A percentile compares a stretch with the other conserved stretches of the same genome.
phyloP scores from a whole-genome alignment of 2,329 filamentous ascomycete species.

The Alternaria novae-zelandiae region DNA sequence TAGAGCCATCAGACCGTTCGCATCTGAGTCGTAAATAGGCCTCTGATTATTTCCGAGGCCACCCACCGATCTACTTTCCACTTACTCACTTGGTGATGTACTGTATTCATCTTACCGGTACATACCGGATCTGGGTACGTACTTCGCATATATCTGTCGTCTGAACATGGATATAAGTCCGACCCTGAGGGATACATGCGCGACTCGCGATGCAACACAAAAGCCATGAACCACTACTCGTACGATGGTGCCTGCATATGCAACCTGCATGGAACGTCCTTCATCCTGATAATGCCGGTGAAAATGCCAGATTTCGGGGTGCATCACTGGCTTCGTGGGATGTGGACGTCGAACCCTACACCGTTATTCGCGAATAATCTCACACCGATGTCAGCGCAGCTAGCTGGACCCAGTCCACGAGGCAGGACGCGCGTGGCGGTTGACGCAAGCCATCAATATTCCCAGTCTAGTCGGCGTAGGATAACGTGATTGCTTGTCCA shows the following conservation, averaged over 20 bases:
- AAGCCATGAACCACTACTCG: background rate
- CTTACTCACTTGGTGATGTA: background rate
- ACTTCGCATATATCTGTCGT: background rate
- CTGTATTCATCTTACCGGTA: background rate
- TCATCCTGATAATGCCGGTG: background rate
- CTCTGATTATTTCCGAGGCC: background rate
- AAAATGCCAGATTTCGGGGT: background rate
- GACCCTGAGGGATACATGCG: background rate
- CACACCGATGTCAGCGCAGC: slow-evolving; percentile 9
- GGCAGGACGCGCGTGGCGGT: background rate
- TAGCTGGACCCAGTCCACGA: slow-evolving; percentile 7
- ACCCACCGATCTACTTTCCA: background rate
- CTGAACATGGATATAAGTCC: background rate
- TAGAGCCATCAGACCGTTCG: background rate
- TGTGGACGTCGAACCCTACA: background rate
- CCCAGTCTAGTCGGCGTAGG: background rate
- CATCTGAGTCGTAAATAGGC: background rate
- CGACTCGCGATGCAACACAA: background rate
- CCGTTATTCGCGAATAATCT: slow-evolving; percentile 2
- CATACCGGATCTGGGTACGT: background rate
- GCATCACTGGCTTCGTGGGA: background rate
- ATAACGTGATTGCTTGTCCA: slow-evolving; percentile 27
- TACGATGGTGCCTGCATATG: slow-evolving; percentile 13
- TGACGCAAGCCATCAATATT: slow-evolving; percentile 7
- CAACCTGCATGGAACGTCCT: background rate